These are phyloP conservation scores for Pyrenophora teres DNA, from an alignment of 2,329 filamentous ascomycete species.

Conservation along the genomic window DNA sequence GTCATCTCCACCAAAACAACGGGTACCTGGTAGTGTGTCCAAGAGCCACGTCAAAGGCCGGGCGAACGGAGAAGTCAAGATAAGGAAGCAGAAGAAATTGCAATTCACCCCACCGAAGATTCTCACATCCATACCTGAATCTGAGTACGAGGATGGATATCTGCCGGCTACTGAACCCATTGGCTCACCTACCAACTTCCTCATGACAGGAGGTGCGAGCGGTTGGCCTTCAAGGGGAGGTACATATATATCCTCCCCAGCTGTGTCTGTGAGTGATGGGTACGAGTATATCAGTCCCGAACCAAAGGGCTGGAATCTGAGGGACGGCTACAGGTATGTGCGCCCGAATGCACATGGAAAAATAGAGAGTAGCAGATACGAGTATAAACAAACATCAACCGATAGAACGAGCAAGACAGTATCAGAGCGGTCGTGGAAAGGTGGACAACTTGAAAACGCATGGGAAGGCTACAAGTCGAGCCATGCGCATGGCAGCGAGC, in stretches of 20 bases:
- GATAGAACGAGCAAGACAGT: not conserved
- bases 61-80: conserved; percentile 1
- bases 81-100: not conserved
- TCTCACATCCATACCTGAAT: conserved; percentile 18
- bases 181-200: conserved; percentile 25
- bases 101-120: not conserved
- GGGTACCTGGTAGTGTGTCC: not conserved
- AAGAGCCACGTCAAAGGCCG: not conserved
- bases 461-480: conserved; percentile 4
- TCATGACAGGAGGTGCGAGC: conserved; percentile 27
- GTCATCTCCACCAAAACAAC: not conserved
- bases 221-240: conserved; percentile 16
- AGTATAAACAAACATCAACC: not conserved
- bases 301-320: not conserved
- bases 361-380: not conserved
- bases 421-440: conserved; percentile 1
- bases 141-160: conserved; percentile 14
- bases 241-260: not conserved
- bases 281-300: not conserved
- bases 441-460: not conserved
- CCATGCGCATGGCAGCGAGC: conserved; percentile 1
- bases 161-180: not conserved
- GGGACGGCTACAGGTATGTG: conserved; percentile 2
- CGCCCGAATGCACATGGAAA: not conserved
- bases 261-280: not conserved